Conservation (phyloP, 2,329 filamentous ascomycete species). For the Fusarium xylarioides region DNA sequence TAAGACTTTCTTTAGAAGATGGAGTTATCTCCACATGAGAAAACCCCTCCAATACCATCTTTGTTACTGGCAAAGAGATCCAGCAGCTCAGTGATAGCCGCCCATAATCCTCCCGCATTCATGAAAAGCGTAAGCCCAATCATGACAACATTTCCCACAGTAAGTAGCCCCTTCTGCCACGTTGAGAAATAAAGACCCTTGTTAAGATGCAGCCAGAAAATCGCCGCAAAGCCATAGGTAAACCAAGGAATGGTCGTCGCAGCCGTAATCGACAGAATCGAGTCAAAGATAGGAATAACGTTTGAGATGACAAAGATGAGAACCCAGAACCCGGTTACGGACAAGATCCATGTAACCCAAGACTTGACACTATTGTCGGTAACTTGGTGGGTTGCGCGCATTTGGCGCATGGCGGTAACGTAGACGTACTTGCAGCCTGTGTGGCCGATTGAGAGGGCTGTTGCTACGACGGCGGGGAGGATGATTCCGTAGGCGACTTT, state of each 20-base stretch:
- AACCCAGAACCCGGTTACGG: slow-evolving; percentile 36
- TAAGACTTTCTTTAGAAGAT: no score
- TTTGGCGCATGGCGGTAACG: slow-evolving; percentile 26
- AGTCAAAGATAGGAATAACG: slow-evolving; percentile 44
- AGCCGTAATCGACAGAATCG: slow-evolving; percentile 40
- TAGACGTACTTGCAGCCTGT: slow-evolving; percentile 42
- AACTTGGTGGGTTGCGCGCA: slow-evolving; percentile 30
- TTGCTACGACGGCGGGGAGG: slow-evolving; percentile 38
- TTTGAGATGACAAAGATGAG: slow-evolving; percentile 42
- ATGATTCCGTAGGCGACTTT: slow-evolving; percentile 43
- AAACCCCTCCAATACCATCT: slow-evolving; percentile 32
- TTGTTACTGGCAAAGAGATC: slow-evolving; percentile 25
- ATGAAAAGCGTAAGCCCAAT: slow-evolving; percentile 35
- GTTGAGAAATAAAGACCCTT: slow-evolving; percentile 21
- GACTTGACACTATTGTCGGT: slow-evolving; percentile 37
- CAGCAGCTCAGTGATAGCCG: slow-evolving; percentile 35
- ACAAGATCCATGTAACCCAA: slow-evolving; percentile 42
- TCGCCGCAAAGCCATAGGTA: slow-evolving; percentile 36
- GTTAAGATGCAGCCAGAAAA: slow-evolving; percentile 42
- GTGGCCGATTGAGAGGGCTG: slow-evolving; percentile 38
- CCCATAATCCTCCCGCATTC: slow-evolving; percentile 40
- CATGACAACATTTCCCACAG: slow-evolving; percentile 32
- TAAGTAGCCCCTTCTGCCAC: slow-evolving; percentile 33
- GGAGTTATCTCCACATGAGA: slow-evolving; percentile 36
- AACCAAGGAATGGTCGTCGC: slow-evolving; percentile 43